Conservation (phyloP, 805 yeast genomes). For the Metschnikowia cerradonensis region DNA sequence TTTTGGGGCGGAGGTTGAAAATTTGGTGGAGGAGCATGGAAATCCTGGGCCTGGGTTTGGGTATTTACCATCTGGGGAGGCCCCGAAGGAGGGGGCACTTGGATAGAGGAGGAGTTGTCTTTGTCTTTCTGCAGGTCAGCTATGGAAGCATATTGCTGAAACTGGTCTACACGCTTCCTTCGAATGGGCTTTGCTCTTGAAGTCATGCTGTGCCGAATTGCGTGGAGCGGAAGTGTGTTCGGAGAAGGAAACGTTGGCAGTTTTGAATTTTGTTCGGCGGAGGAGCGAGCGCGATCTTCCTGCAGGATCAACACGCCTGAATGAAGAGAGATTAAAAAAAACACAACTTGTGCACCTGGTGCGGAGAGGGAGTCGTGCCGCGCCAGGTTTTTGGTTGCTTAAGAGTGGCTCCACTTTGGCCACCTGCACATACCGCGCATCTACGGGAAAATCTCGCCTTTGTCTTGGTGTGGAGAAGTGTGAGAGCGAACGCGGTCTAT, state of each 20-base stretch:
- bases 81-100: background rate
- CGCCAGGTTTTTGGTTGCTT: no score
- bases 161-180: constrained; percentile 15
- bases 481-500: no score
- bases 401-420: no score
- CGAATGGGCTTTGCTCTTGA: constrained; percentile 10
- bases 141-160: constrained; percentile 13
- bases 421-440: no score
- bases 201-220: constrained; percentile 7
- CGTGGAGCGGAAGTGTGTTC: constrained; percentile 1
- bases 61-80: background rate
- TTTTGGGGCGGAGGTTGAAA: background rate
- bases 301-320: constrained; percentile 8
- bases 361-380: no score
- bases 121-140: constrained; percentile 2
- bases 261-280: constrained; percentile 1
- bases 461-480: no score
- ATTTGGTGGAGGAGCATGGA: background rate
- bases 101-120: background rate
- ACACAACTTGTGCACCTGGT: background rate
- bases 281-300: constrained; percentile 3
- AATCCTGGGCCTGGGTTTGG: background rate
- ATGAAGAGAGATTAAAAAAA: background rate
- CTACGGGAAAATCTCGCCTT: no score
- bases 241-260: constrained; percentile 4